Evolutionary conservation across 352 stramenopile genomes (phyloP), one percentile per base, ranked within the genome.

Genomic region (Globisporangium nodosum): DNA sequence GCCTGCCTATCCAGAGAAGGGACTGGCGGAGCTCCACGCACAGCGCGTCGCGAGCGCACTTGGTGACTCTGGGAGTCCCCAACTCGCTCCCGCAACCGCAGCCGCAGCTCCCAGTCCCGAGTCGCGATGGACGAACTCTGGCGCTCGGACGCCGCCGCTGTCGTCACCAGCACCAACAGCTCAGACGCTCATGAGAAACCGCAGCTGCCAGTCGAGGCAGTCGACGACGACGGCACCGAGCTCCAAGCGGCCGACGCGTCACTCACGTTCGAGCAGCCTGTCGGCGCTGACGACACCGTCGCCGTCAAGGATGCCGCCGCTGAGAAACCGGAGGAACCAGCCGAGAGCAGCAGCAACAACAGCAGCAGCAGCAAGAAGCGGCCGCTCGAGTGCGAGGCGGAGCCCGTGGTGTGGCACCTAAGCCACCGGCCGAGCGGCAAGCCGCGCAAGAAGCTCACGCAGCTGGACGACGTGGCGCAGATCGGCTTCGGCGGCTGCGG

Each of bases 401-500:
- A 65, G 52, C 45, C 59, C 1, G 54, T 65, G n/a, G 52, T 65
- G 53, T 78, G 70, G 70, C 68, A 78, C 60, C 47, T 78, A 54
- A 67, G 56, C 39, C 53, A 60, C 47, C 59, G 59, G 1, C 59
- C 52, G 6, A 20, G 24, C 9, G 50, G 46, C 46, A 74, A 70
- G 57, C 52, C 37, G 16, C 70, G 70, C 39, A 76, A 76, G 50
- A 74, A 79, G 64, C 77, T 90, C 37, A 87, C 77, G 54, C 60
- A 73, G 54, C 66, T 83, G 56, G 56, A 87, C 55, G 69, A 69
- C 53, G 70, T 88, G 31, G 81, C 74, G 47, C 83, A 93, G 58
- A 81, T 93, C 45, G 79, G 81, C 20, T 93, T 93, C 62, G 83
- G 83, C 40, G 83, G 83, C 50, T 93, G 83, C 49, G 83, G 83